These are phyloP conservation scores for Vinca minor DNA, from an alignment of 257 asterid genomes.

Conservation along the genomic window DNA sequence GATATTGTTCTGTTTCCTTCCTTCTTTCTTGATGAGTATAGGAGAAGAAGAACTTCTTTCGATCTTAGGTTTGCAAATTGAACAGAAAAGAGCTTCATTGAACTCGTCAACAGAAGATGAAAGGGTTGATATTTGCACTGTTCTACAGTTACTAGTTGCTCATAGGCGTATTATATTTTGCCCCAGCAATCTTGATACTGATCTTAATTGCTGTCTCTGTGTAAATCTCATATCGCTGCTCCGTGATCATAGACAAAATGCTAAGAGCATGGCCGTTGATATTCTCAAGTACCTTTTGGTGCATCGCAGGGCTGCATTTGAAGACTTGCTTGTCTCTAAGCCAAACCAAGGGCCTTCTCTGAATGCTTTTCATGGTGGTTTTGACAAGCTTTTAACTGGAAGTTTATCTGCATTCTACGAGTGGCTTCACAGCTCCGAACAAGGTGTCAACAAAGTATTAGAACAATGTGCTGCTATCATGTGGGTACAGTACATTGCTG, in stretches of 20 bases:
- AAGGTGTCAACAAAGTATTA: slow-evolving; percentile 57
- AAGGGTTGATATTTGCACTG: slow-evolving; percentile 57
- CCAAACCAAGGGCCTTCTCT: slow-evolving; percentile 72
- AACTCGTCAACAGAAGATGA: slow-evolving; percentile 50
- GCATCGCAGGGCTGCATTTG: slow-evolving; percentile 86
- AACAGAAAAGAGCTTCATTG: slow-evolving; percentile 43
- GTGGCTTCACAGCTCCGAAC: slow-evolving; percentile 70
- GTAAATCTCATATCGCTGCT: slow-evolving; percentile 77
- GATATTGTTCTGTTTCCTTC: slow-evolving; percentile 83
- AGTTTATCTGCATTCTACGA: slow-evolving; percentile 62
- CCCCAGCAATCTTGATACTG: slow-evolving; percentile 88
- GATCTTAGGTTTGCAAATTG: slow-evolving; percentile 64
- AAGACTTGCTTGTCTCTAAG: slow-evolving; percentile 84
- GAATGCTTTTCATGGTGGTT: slow-evolving; percentile 86
- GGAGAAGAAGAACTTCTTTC: slow-evolving; percentile 90
- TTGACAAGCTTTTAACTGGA: slow-evolving; percentile 85
- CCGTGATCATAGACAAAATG: slow-evolving; percentile 62
- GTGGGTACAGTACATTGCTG: slow-evolving; percentile 92
- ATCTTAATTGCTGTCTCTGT: slow-evolving; percentile 90
- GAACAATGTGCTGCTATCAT: slow-evolving; percentile 86
- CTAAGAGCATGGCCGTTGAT: slow-evolving; percentile 73
- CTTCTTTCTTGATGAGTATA: slow-evolving; percentile 67
- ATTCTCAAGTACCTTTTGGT: slow-evolving; percentile 86
- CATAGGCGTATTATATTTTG: slow-evolving; percentile 81
- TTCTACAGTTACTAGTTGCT: slow-evolving; percentile 80